Conservation (phyloP, 495 filamentous ascomycete species). For the Lasiosphaeriaceae sp. region DNA sequence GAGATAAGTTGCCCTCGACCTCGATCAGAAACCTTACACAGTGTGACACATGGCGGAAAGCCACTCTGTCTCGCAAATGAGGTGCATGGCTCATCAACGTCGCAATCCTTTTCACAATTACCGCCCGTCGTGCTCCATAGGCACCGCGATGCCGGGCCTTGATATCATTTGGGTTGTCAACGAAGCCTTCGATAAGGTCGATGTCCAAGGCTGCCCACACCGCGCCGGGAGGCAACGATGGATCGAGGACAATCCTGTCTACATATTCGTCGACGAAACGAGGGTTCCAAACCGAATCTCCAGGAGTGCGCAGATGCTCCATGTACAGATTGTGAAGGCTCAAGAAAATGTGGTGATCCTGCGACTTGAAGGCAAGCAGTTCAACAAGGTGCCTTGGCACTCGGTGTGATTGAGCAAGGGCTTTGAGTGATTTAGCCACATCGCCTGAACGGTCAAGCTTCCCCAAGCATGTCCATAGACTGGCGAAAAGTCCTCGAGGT, state of each 20-base stretch:
- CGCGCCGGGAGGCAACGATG: slow-evolving; percentile 8
- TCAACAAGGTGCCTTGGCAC: slow-evolving; percentile 7
- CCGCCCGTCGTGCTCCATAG: slow-evolving; percentile 10
- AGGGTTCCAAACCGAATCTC: slow-evolving; percentile 14
- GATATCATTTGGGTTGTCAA: background rate
- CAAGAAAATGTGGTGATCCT: slow-evolving; percentile 17
- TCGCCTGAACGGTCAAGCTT: slow-evolving; percentile 13
- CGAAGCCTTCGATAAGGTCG: slow-evolving; percentile 5
- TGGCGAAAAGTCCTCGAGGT: slow-evolving; percentile 7
- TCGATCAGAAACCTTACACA: slow-evolving; percentile 31
- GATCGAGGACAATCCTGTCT: slow-evolving; percentile 20
- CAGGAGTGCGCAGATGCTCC: slow-evolving; percentile 4
- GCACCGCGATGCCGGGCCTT: slow-evolving; percentile 7
- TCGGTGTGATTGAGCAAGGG: slow-evolving; percentile 2
- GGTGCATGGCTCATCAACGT: slow-evolving; percentile 30
- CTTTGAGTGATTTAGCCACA: slow-evolving; percentile 11
- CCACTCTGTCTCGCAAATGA: slow-evolving; percentile 28
- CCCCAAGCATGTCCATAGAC: slow-evolving; percentile 18
- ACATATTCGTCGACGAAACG: slow-evolving; percentile 11
- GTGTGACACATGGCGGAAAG: slow-evolving; percentile 36
- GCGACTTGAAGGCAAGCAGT: slow-evolving; percentile 8
- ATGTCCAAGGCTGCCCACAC: slow-evolving; percentile 27
- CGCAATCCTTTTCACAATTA: slow-evolving; percentile 29
- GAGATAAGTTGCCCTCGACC: slow-evolving; percentile 16
- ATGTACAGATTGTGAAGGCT: slow-evolving; percentile 17